A percentile compares a stretch with the other conserved stretches of the same genome.
These are phyloP conservation scores for Boletus pseudopeckii DNA, from an alignment of 768 basidiomycete genomes.

Conservation along the genomic window DNA sequence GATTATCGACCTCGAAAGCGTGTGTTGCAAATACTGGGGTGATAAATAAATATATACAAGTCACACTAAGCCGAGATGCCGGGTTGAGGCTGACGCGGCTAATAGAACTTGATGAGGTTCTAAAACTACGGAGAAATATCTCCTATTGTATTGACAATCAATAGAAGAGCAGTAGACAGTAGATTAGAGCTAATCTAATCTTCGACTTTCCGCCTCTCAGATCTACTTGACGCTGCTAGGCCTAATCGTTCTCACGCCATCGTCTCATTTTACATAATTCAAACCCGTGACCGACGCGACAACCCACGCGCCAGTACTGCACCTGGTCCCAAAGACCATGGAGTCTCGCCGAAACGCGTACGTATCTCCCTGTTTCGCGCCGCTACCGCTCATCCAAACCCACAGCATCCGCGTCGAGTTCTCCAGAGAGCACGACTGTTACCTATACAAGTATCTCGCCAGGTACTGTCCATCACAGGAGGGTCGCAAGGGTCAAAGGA, in stretches of 20 bases:
- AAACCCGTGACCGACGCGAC: constrained; percentile 4
- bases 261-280: too few species aligned
- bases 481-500: constrained; percentile 44
- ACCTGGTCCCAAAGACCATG: background rate
- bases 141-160: too few species aligned
- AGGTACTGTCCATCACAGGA: constrained; percentile 37
- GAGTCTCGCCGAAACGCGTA: constrained; percentile 1
- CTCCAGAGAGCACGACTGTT: constrained; percentile 39
- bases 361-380: background rate
- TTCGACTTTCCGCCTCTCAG: too few species aligned
- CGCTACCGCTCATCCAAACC: background rate
- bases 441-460: constrained; percentile 48
- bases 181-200: too few species aligned
- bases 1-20: background rate
- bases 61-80: too few species aligned
- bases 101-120: too few species aligned
- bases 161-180: too few species aligned
- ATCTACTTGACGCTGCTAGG: too few species aligned
- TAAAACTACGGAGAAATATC: too few species aligned
- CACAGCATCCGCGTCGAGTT: constrained; percentile 28
- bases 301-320: background rate
- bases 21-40: background rate
- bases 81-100: too few species aligned
- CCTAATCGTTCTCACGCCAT: background rate
- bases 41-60: too few species aligned